Base-by-base conservation (phyloP, 139 green algal species). In the Cymbomonas tetramitiformis region DNA sequence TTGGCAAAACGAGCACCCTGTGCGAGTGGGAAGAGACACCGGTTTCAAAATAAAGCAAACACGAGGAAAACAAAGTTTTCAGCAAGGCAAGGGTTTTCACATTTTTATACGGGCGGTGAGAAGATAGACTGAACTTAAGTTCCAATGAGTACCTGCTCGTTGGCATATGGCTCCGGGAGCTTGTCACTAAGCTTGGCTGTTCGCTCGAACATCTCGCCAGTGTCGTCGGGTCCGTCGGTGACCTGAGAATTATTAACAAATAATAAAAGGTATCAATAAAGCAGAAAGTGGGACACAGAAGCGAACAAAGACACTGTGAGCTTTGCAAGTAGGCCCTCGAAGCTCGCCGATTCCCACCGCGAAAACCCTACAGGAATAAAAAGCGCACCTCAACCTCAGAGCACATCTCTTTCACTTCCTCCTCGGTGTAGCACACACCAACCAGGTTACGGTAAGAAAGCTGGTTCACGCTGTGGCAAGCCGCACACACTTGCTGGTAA, bases 371-470 rank as follows among this genome's bases (percentile, higher is more conserved):
- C 36, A 15, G 12, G 36, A 43, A 15, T 43, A 43, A 19, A 12
- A 43, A 43, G 36, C 15, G 12, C 12, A 15, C 12, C 76, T 94
- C 87, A 12, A 84, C 76, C 55, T 98, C 83, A 25, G 76, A 69
- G 9, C 89, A 88, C 66, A 97, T 74, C 29, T 77, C 75, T 77
- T 99, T 99, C 9, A 72, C 85, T 76, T 99, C 91, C 36, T 95
- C 89, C 75, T 99, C 91, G 10, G 89, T 96, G 77, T 97, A 97
- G 26, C 62, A 66, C 29, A 97, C 91, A 5, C 83, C 91, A 48
- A 97, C 83, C 46, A 99, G 76, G 63, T 99, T 73, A 52, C 91
- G 83, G 73, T 83, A 99, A 65, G 94, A 82, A 26, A 99, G 67
- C 41, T 83, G 77, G 61, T 94, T 62, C 65, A 99, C 56, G 48